Evolutionary conservation across 2,329 filamentous ascomycete species (phyloP).

Genomic region (Fusarium mangiferae): DNA sequence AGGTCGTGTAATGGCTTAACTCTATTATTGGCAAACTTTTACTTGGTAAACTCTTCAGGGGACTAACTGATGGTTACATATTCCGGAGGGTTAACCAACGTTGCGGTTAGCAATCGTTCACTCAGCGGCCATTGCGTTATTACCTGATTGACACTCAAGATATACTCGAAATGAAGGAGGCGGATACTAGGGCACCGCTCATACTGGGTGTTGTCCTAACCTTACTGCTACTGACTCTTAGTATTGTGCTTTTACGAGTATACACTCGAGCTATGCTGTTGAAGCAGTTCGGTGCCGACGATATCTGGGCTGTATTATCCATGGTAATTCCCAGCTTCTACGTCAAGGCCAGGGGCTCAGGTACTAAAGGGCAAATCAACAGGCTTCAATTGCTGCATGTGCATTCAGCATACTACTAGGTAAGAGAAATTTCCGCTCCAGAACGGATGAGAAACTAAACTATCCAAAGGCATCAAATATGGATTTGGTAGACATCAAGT

Average conservation of each 20-base stretch:
- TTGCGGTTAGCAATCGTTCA: not conserved
- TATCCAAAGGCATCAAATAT: not conserved
- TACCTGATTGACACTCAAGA: not conserved
- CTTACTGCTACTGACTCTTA: not conserved
- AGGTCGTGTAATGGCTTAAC: not conserved
- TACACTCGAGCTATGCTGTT: not conserved
- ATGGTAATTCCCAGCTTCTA: not conserved
- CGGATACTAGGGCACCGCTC: not conserved
- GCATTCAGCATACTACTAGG: not conserved
- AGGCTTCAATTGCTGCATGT: not conserved
- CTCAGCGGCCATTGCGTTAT: fast-evolving
- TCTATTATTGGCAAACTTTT: not conserved
- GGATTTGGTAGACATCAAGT: not conserved
- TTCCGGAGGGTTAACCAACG: fast-evolving
- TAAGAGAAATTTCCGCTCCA: fast-evolving
- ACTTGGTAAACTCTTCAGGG: not conserved
- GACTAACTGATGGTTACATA: not conserved
- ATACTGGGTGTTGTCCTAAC: not conserved
- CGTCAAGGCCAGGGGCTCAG: no score
- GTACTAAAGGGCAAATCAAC: no score
- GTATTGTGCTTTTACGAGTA: not conserved
- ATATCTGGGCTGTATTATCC: not conserved
- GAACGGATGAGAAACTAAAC: fast-evolving
- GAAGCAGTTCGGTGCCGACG: not conserved
- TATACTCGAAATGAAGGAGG: not conserved